Evolutionary conservation across 2,329 filamentous ascomycete genomes (phyloP).

Genomic region (Geoglossum cookeanum): DNA sequence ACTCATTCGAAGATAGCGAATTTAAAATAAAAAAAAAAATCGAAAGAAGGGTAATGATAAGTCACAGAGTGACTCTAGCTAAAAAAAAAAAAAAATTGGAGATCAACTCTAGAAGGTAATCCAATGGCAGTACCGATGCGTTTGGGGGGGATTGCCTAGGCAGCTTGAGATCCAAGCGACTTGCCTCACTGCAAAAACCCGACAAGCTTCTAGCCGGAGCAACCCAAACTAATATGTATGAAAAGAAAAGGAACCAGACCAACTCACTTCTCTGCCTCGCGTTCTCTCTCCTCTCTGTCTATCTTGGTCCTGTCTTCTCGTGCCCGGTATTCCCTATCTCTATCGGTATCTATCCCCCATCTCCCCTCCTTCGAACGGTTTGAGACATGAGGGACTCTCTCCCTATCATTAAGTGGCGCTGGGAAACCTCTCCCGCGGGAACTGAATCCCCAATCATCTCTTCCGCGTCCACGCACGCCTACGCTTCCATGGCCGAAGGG

Average conservation of each 20-base stretch:
- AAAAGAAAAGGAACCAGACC: not conserved
- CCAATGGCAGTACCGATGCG: too few relatives aligned
- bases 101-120: too few relatives aligned
- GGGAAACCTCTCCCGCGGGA: conserved; percentile 6
- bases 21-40: not conserved
- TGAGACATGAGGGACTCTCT: conserved; percentile 25
- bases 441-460: conserved; percentile 20
- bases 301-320: not conserved
- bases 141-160: too few relatives aligned
- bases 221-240: not conserved
- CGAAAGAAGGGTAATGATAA: not conserved
- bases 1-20: not conserved
- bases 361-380: conserved; percentile 35
- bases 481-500: not conserved
- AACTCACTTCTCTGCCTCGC: conserved; percentile 4
- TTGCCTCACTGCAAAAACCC: too few relatives aligned
- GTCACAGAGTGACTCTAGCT: too few relatives aligned
- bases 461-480: conserved; percentile 24
- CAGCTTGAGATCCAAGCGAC: too few relatives aligned
- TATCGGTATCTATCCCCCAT: not conserved
- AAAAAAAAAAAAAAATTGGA: too few relatives aligned
- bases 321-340: not conserved
- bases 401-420: not conserved
- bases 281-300: conserved; percentile 5
- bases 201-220: not conserved